Evolutionary conservation across 2,329 filamentous ascomycete species (phyloP), one percentile per base, ranked within the genome.

Genomic region (Sphaerulina populicola): DNA sequence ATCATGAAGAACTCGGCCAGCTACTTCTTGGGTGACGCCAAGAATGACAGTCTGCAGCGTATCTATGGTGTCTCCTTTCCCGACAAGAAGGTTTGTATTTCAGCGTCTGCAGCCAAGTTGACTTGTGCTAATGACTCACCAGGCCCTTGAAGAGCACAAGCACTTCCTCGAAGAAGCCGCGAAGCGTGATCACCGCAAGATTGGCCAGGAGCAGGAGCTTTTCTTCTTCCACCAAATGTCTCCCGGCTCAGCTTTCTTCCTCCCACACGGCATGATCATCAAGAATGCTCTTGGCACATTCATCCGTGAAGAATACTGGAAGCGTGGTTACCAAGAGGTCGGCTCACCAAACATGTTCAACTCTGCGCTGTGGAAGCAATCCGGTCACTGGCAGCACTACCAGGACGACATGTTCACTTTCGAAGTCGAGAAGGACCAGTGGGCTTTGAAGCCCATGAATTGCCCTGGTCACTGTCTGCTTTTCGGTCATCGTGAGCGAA

Each of bases 281-380:
- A 94, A 94, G 77, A 95, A 96, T 68, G 83, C 88, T 23, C 75
- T 98, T 8, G 82, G 89, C 68, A 77, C 80, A 14, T 88, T 93
- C 66, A 77, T 98, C 57, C 82, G 86, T 57, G 78, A 85, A 43
- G 85, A 97, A 69, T 98, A 97, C 75, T 89, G 87, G 77, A 88
- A 86, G 68, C 86, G 93, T 57, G 89, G 86, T 42, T 98, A 97
- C 69, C 83, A 91, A 64, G 93, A 98, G 71, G 93, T 98, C 56
- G 88, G 90, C 67, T 88, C 90, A 3, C 93, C 93, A 45, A 97
- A 93, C 73, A 94, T 98, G 85, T 98, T 85, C 76, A 94, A 96
- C 66, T 82, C 88, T 10, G 80, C 88, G 6, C 74, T 97, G 11
- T 97, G 93, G 93, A 93, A 95, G 74, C 86, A 82, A 18, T 95